Evolutionary conservation across 805 yeast species (phyloP).

Genomic region (Nakazawaea populi): DNA sequence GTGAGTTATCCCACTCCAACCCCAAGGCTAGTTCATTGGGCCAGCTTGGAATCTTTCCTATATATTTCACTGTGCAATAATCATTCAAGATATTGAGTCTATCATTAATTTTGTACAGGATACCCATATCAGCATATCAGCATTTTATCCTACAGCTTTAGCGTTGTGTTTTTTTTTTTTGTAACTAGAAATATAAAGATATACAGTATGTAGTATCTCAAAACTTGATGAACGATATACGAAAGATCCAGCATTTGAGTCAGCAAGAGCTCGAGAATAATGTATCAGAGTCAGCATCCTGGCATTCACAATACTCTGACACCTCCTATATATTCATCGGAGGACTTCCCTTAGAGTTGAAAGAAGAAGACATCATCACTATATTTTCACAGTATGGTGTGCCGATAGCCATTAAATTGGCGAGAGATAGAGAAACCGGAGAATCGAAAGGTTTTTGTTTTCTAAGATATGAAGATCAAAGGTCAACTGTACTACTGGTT

Average conservation of each 20-base stretch:
- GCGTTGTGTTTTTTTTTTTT: not conserved
- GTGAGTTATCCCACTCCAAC: constrained; percentile 77
- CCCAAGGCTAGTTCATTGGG: constrained; percentile 53
- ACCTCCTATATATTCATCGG: constrained; percentile 79
- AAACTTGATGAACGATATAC: constrained; percentile 16
- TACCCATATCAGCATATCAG: not conserved
- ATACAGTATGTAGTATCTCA: constrained; percentile 11
- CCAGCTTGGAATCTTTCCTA: constrained; percentile 66
- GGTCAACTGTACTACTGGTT: constrained; percentile 77
- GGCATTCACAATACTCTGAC: constrained; percentile 84
- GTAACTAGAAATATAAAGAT: not conserved
- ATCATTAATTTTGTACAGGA: constrained; percentile 9
- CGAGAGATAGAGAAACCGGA: constrained; percentile 61
- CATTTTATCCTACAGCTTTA: not conserved
- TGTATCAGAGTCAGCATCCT: constrained; percentile 59
- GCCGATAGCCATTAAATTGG: constrained; percentile 69
- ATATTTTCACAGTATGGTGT: constrained; percentile 88
- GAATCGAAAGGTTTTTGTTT: constrained; percentile 73
- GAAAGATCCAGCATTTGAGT: constrained; percentile 50
- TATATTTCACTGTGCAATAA: constrained; percentile 55
- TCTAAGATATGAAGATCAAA: constrained; percentile 75
- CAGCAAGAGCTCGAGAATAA: constrained; percentile 61
- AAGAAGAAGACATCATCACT: constrained; percentile 69
- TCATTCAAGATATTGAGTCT: constrained; percentile 34
- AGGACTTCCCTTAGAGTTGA: constrained; percentile 54